Percentiles rank a stretch among this genome's conserved stretches.
These are phyloP conservation scores for Boletus semigastroideus DNA, from an alignment of 1,284 basidiomycete species.

Conservation along the genomic window DNA sequence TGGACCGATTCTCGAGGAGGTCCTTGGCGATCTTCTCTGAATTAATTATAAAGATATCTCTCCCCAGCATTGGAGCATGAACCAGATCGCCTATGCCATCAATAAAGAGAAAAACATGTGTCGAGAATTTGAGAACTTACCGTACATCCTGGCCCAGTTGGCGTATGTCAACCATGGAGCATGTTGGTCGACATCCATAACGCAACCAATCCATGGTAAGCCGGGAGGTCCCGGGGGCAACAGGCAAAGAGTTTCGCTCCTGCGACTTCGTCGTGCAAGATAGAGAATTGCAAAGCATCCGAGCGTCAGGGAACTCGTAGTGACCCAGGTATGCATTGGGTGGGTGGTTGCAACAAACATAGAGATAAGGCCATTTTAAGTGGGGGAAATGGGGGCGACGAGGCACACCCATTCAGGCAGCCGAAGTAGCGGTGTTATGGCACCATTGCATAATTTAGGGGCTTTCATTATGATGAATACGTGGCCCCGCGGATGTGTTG, in stretches of 20 bases:
- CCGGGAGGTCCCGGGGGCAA: not conserved
- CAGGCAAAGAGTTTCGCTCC: not conserved
- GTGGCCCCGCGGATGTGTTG: too few species aligned
- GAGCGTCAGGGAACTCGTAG: not conserved
- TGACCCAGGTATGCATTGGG: not conserved
- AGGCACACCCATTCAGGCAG: too few species aligned
- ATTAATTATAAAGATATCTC: conserved; percentile 33
- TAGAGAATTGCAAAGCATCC: not conserved
- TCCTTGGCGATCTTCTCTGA: conserved; percentile 1
- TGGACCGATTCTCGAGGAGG: not conserved
- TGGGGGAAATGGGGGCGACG: too few species aligned
- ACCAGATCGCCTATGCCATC: conserved; percentile 26
- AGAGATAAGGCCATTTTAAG: too few species aligned
- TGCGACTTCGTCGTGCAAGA: not conserved
- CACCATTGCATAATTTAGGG: too few species aligned
- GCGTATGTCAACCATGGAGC: conserved; percentile 15
- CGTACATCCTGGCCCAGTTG: conserved; percentile 13
- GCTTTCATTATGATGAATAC: too few species aligned
- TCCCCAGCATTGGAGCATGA: conserved; percentile 23
- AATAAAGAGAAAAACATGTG: not conserved
- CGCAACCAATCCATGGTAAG: not conserved
- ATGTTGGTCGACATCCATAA: not conserved
- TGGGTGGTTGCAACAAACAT: too few species aligned
- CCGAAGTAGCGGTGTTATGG: too few species aligned
- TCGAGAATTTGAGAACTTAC: not conserved